Conservation (phyloP, 2,329 filamentous ascomycete species). For the Xylaria sp. region DNA sequence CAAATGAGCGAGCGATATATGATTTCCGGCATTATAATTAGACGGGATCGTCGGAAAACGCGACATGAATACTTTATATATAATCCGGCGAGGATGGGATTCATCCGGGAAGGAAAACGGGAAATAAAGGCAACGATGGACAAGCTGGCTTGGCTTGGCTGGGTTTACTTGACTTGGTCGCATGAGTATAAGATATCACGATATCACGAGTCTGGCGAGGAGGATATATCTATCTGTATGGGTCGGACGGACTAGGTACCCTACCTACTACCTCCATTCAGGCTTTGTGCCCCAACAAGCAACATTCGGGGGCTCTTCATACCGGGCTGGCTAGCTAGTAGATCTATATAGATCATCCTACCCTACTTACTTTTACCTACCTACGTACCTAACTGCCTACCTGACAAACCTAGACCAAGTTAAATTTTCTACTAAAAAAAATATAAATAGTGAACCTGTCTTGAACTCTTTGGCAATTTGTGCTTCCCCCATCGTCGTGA, state of each 20-base stretch:
- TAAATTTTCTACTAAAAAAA: neutral
- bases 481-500: neutral
- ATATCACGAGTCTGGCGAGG: constrained; percentile 5
- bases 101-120: neutral
- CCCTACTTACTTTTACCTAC: neutral
- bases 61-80: constrained; percentile 6
- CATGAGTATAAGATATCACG: constrained; percentile 14
- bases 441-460: neutral
- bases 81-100: constrained; percentile 2
- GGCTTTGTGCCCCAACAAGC: neutral
- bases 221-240: too few relatives aligned
- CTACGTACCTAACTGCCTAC: neutral
- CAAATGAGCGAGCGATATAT: too few relatives aligned
- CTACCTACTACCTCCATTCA: neutral
- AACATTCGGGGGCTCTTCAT: neutral
- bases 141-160: neutral
- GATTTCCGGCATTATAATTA: constrained; percentile 26
- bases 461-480: neutral
- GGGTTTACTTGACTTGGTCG: constrained; percentile 3
- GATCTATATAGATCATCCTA: neutral
- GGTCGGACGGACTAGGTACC: neutral
- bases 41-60: neutral
- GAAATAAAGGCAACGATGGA: neutral
- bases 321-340: neutral
- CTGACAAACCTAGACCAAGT: neutral